phyloP scores from a whole-genome alignment of 2,329 filamentous ascomycete species.

The Kalaharituber pfeilii region DNA sequence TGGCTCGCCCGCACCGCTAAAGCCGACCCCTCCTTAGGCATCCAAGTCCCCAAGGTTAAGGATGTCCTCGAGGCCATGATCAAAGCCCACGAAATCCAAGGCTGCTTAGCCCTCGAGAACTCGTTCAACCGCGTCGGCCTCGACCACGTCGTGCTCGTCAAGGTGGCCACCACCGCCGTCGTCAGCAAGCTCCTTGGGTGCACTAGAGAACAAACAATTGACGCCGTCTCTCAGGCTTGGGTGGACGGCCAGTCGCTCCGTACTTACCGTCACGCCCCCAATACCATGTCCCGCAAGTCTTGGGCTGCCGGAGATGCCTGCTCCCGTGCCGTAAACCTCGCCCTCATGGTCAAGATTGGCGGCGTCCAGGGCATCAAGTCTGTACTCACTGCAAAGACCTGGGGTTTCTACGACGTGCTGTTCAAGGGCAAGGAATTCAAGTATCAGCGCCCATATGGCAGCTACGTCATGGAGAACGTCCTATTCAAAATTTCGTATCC shows the following conservation, averaged over 20 bases:
- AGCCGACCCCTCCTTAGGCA: constrained; percentile 66
- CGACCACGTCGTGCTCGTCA: constrained; percentile 95
- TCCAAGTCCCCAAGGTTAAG: constrained; percentile 55
- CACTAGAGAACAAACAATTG: constrained; percentile 74
- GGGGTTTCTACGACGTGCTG: constrained; percentile 97
- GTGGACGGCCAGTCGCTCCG: constrained; percentile 90
- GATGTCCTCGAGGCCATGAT: constrained; percentile 96
- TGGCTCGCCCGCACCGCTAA: constrained; percentile 88
- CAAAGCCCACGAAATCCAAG: constrained; percentile 98
- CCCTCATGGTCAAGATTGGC: constrained; percentile 77
- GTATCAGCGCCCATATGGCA: constrained; percentile 91
- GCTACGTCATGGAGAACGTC: constrained; percentile 99
- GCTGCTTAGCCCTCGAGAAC: constrained; percentile 89
- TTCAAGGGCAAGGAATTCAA: constrained; percentile 93
- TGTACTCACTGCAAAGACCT: constrained; percentile 76
- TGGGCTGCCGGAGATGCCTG: constrained; percentile 98
- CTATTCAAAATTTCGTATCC: constrained; percentile 99
- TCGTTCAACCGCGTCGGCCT: constrained; percentile 97
- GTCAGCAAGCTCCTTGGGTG: constrained; percentile 91
- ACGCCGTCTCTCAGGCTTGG: constrained; percentile 93
- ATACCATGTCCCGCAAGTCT: constrained; percentile 99
- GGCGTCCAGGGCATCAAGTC: constrained; percentile 72
- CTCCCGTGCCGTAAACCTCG: constrained; percentile 82
- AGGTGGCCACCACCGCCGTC: constrained; percentile 87
- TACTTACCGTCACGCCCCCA: constrained; percentile 92